Evolutionary conservation across 768 basidiomycete genomes (phyloP).

Genomic region (Boletus reticuloceps): DNA sequence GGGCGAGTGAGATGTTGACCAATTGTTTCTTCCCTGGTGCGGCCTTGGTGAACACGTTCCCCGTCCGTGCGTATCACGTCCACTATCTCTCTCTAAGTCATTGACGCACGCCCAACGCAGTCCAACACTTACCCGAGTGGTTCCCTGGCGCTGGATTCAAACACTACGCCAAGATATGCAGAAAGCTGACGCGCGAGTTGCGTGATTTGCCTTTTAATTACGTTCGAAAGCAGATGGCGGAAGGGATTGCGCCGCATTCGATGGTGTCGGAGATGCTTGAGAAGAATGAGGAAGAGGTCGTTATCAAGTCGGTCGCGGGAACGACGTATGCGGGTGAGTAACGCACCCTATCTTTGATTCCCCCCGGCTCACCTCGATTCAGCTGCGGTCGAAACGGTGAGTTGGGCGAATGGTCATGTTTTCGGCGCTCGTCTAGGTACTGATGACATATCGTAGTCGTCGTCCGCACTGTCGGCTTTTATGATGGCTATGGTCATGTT

Average conservation of each 20-base stretch:
- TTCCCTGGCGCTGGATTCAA: constrained; percentile 31
- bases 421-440: not conserved
- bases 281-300: constrained; percentile 23
- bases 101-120: not conserved
- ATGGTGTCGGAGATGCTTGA: constrained; percentile 25
- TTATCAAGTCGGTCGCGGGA: constrained; percentile 31
- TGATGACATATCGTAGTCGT: constrained; percentile 5
- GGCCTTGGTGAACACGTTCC: constrained; percentile 31
- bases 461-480: constrained; percentile 25
- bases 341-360: not conserved
- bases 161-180: constrained; percentile 14
- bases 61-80: constrained; percentile 19
- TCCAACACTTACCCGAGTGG: constrained; percentile 30
- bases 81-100: too few species aligned
- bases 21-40: constrained; percentile 30
- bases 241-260: constrained; percentile 15
- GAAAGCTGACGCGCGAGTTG: constrained; percentile 17
- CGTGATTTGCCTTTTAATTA: constrained; percentile 16
- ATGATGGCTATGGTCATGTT: constrained; percentile 26
- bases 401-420: not conserved
- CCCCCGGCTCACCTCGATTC: not conserved
- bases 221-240: constrained; percentile 19
- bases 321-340: constrained; percentile 30
- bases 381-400: constrained; percentile 25
- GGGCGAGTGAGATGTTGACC: constrained; percentile 29